Evolutionary conservation across 768 basidiomycete species (phyloP), one percentile per base, ranked within the genome.

Genomic region (Leccinum rimulosum): DNA sequence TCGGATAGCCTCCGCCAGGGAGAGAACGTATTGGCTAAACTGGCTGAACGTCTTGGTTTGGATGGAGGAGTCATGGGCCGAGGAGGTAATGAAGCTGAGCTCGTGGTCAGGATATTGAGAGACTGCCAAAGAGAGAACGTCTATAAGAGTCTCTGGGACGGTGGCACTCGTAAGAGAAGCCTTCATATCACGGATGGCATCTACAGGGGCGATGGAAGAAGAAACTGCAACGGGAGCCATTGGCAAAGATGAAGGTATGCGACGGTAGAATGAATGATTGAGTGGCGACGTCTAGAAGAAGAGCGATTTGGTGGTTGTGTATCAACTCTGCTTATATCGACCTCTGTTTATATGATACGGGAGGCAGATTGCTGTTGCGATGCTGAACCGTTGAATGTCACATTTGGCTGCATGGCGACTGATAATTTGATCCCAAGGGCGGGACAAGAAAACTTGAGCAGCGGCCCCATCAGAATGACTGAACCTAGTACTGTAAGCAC

Each of bases 31-130:
- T 51, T 63, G 59, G 27, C 52, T 58, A 49, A 72, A 70, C 11
- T 62, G 10, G 52, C 31, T 43, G 48, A 72, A 73, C 0, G 70
- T 61, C 47, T 64, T 70, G 3, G 68, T 68, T 33, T 64, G 64
- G 9, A 70, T 68, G 10, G 72, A 62, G 9, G 68, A 73, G 33
- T 73, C 64, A 22, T 70, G 70, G 17, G 70, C 64, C 0, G 70
- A 72, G 9, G 70, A 73, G 0, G 72, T 64, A 33, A 72, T 55
- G 14, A 72, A 72, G 11, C 62, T 55, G 43, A 72, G 68, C 17
- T 72, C 62, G 27, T 65, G 72, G 3, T 43, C 27, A 9, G 72
- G 66, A 33, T 72, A 70, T 8, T 58, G 62, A 7, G 15, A 22
- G 11, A 59, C 66, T 7, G 66, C 72, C 12, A 52, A 63, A 52